These are phyloP conservation scores for Mimosa pudica DNA, from an alignment of 306 rosid genomes.

Conservation along the genomic window DNA sequence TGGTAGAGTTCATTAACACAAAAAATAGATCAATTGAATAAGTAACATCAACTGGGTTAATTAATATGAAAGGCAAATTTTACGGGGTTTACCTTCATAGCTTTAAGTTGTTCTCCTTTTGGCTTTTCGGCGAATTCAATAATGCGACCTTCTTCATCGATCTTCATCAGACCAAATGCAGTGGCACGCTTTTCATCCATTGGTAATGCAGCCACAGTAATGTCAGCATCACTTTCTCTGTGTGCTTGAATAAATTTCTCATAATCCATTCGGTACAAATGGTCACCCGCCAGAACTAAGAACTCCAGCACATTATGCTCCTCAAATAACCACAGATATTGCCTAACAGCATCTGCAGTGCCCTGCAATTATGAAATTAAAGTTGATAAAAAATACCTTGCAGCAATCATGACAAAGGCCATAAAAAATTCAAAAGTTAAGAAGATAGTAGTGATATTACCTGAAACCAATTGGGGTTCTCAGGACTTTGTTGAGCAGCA, in stretches of 20 bases:
- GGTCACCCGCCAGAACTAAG: conserved; percentile 91
- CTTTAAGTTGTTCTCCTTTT: conserved; percentile 93
- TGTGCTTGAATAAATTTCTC: conserved; percentile 97
- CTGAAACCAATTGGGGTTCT: conserved; percentile 99
- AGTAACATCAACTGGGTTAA: neutral
- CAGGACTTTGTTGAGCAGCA: conserved; percentile 99
- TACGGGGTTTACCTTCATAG: conserved; percentile 69
- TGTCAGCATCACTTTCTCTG: conserved; percentile 93
- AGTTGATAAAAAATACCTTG: conserved; percentile 3
- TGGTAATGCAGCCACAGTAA: conserved; percentile 97
- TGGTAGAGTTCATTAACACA: conserved; percentile 36
- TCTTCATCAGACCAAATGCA: conserved; percentile 95
- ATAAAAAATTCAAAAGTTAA: neutral
- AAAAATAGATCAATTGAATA: neutral
- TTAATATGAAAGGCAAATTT: neutral
- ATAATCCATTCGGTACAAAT: conserved; percentile 93
- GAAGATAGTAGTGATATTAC: conserved; percentile 37
- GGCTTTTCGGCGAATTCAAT: conserved; percentile 94
- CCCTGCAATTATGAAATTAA: conserved; percentile 54
- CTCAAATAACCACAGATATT: conserved; percentile 93
- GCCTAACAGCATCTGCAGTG: conserved; percentile 98
- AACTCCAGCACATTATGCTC: conserved; percentile 95
- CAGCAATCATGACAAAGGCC: conserved; percentile 1
- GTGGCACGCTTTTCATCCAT: conserved; percentile 98
- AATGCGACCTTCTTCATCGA: conserved; percentile 95